Percentiles rank a stretch among this genome's conserved stretches.
These are phyloP conservation scores for Calamus simplicifolius DNA, from an alignment of 176 grass and related monocot genomes.

Conservation along the genomic window DNA sequence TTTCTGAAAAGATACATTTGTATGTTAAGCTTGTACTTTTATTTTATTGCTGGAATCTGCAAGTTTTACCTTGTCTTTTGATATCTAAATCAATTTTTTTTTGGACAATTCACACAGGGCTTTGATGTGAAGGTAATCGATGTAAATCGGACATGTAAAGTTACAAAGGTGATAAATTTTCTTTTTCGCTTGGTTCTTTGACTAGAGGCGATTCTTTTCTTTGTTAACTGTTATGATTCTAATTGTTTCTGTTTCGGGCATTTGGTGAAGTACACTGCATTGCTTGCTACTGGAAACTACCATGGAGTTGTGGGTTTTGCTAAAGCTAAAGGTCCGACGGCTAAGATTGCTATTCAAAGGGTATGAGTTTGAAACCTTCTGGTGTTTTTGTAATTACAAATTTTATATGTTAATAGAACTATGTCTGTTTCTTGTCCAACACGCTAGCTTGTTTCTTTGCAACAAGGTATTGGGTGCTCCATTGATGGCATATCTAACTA, in stretches of 20 bases:
- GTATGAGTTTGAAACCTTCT: conserved; percentile 25
- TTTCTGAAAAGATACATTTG: not conserved
- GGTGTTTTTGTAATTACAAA: not conserved
- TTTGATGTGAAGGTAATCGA: conserved; percentile 96
- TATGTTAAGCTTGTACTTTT: not conserved
- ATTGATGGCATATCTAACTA: too few relatives aligned
- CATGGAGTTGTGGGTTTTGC: conserved; percentile 92
- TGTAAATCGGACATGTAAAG: conserved; percentile 91
- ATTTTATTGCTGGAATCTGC: not conserved
- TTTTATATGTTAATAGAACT: not conserved
- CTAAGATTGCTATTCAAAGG: conserved; percentile 87
- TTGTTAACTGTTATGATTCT: conserved; percentile 11
- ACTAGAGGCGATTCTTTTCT: not conserved
- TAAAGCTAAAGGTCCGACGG: conserved; percentile 76
- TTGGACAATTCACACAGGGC: conserved; percentile 31
- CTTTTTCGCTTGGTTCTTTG: not conserved
- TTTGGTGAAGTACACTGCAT: conserved; percentile 73
- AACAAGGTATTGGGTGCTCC: too few relatives aligned
- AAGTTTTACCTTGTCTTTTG: not conserved
- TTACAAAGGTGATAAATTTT: conserved; percentile 67
- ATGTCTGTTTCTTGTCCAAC: too few relatives aligned
- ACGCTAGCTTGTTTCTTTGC: too few relatives aligned
- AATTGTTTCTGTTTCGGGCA: conserved; percentile 36
- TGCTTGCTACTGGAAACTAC: conserved; percentile 89
- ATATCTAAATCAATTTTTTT: not conserved